These are phyloP conservation scores for Domatiomyces globalis DNA, from an alignment of 2,329 filamentous ascomycete genomes.

Conservation along the genomic window DNA sequence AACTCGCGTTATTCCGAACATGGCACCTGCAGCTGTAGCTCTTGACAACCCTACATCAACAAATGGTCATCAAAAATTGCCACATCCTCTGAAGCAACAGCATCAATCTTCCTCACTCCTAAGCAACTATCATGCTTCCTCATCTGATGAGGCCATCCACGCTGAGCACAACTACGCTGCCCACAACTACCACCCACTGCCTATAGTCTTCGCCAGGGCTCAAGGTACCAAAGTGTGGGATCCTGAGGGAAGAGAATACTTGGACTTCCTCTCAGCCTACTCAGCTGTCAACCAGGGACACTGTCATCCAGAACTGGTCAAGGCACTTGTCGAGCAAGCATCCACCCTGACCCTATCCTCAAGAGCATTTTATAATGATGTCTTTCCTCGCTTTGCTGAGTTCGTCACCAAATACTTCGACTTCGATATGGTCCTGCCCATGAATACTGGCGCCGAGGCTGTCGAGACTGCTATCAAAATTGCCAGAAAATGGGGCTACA, in stretches of 20 bases:
- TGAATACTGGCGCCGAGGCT: slow-evolving; percentile 95
- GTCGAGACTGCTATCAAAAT: slow-evolving; percentile 95
- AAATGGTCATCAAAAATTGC: background rate
- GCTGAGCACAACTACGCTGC: slow-evolving; percentile 74
- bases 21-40: slow-evolving; percentile 11
- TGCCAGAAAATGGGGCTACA: slow-evolving; percentile 95
- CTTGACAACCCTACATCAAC: background rate
- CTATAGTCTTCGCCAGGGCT: slow-evolving; percentile 79
- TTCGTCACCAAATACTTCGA: slow-evolving; percentile 80
- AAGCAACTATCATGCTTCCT: slow-evolving; percentile 53
- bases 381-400: slow-evolving; percentile 89
- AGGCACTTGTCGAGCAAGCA: slow-evolving; percentile 79
- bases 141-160: slow-evolving; percentile 64
- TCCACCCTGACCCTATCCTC: slow-evolving; percentile 80
- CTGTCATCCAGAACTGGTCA: slow-evolving; percentile 90
- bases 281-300: slow-evolving; percentile 96
- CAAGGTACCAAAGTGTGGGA: slow-evolving; percentile 88
- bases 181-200: slow-evolving; percentile 97
- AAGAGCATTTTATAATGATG: slow-evolving; percentile 94
- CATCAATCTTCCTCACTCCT: slow-evolving; percentile 26
- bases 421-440: slow-evolving; percentile 94
- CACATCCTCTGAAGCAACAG: slow-evolving; percentile 26
- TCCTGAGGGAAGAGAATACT: slow-evolving; percentile 85
- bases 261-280: slow-evolving; percentile 97
- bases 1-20: slow-evolving; percentile 1